phyloP scores from a whole-genome alignment of 192 early-diverging fungal genomes.

The Spizellomyces punctatus region DNA sequence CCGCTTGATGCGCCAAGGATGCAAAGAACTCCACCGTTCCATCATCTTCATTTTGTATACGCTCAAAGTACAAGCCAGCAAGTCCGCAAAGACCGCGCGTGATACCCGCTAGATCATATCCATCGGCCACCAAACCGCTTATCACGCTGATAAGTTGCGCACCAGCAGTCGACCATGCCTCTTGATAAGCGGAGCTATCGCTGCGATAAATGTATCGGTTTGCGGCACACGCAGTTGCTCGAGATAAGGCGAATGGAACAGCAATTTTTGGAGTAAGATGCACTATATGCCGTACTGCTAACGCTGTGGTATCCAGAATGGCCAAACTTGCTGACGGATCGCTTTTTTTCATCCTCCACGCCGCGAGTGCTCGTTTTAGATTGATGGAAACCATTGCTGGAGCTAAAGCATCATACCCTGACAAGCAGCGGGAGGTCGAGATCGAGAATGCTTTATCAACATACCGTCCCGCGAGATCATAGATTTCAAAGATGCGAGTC shows the following conservation, averaged over 20 bases:
- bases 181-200: too few relatives aligned
- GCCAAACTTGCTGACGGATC: too few relatives aligned
- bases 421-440: neutral
- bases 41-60: neutral
- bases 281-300: too few relatives aligned
- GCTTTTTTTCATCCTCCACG: too few relatives aligned
- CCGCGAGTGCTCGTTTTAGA: too few relatives aligned
- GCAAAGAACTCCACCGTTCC: conserved; percentile 1
- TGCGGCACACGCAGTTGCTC: too few relatives aligned
- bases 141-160: neutral
- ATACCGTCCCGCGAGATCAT: neutral
- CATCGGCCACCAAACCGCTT: conserved; percentile 1
- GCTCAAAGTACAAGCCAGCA: neutral
- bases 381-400: too few relatives aligned
- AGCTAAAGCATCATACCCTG: conserved; percentile 2
- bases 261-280: too few relatives aligned
- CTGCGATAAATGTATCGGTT: too few relatives aligned
- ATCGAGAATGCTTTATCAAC: too few relatives aligned
- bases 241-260: too few relatives aligned
- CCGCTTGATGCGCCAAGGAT: conserved; percentile 12
- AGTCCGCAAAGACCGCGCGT: conserved; percentile 2
- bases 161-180: neutral
- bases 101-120: neutral
- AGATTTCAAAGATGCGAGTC: neutral
- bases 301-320: too few relatives aligned